phyloP scores from a whole-genome alignment of 2,329 filamentous ascomycete genomes.

The Paradendryphiella salina region DNA sequence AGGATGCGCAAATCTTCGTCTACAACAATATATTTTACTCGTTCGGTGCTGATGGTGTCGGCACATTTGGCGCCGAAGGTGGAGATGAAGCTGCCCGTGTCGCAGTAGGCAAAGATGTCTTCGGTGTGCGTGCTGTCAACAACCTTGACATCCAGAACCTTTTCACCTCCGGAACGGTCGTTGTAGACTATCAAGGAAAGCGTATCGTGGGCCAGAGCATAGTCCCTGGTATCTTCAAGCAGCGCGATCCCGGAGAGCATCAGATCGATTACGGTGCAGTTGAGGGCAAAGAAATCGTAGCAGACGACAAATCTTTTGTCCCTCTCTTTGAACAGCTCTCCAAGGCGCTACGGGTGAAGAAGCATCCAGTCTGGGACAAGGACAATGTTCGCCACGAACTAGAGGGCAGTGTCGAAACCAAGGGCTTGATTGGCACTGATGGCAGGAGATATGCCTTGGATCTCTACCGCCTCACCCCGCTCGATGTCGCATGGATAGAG shows the following conservation, averaged over 20 bases:
- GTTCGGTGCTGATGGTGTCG: slow-evolving; percentile 94
- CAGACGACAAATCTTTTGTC: slow-evolving; percentile 83
- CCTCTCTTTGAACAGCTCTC: slow-evolving; percentile 87
- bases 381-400: slow-evolving; percentile 86
- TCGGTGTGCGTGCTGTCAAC: slow-evolving; percentile 92
- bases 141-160: slow-evolving; percentile 93
- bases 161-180: slow-evolving; percentile 93
- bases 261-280: slow-evolving; percentile 99
- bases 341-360: slow-evolving; percentile 87
- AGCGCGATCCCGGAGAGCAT: slow-evolving; percentile 94
- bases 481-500: slow-evolving; percentile 90
- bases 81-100: slow-evolving; percentile 95
- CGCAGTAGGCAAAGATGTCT: slow-evolving; percentile 94
- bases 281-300: slow-evolving; percentile 93
- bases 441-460: slow-evolving; percentile 97
- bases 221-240: slow-evolving; percentile 98
- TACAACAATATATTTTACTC: slow-evolving; percentile 99
- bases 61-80: slow-evolving; percentile 94
- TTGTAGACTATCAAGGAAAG: slow-evolving; percentile 96
- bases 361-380: slow-evolving; percentile 97
- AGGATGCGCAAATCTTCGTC: slow-evolving; percentile 96
- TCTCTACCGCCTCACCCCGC: slow-evolving; percentile 88
- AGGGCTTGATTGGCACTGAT: slow-evolving; percentile 94
- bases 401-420: slow-evolving; percentile 95
- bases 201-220: slow-evolving; percentile 97